Conservation (phyloP, 2,329 filamentous ascomycete species). For the Apiospora marii region DNA sequence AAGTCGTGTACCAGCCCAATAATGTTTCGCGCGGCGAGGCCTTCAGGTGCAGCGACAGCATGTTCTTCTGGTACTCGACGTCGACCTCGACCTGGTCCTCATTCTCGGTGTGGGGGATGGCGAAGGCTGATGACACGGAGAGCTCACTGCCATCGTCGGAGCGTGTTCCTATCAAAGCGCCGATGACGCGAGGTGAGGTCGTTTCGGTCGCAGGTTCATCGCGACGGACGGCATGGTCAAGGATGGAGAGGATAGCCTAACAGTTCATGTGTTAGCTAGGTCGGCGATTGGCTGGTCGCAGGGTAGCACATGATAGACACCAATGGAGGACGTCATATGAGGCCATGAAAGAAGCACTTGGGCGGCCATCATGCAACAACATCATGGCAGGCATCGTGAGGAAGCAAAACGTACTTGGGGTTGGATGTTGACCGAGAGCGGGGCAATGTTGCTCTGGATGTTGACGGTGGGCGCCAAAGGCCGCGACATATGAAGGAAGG, state of each 20-base stretch:
- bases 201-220: slow-evolving; percentile 74
- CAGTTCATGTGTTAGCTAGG: slow-evolving; percentile 11
- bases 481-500: slow-evolving; percentile 93
- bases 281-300: slow-evolving; percentile 1
- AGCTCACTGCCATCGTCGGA: slow-evolving; percentile 97
- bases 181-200: slow-evolving; percentile 89
- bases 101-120: slow-evolving; percentile 97
- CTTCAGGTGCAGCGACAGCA: slow-evolving; percentile 94
- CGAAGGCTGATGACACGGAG: slow-evolving; percentile 95
- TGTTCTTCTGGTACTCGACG: slow-evolving; percentile 99
- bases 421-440: slow-evolving; percentile 92
- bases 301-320: not conserved
- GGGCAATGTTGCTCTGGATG: slow-evolving; percentile 85
- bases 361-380: not conserved
- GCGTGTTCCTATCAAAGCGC: slow-evolving; percentile 89
- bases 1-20: slow-evolving; percentile 98
- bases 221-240: slow-evolving; percentile 93
- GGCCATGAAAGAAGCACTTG: not conserved
- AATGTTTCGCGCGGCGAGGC: slow-evolving; percentile 93
- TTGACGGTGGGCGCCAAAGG: slow-evolving; percentile 87
- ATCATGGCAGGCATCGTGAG: slow-evolving; percentile 14
- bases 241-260: slow-evolving; percentile 75
- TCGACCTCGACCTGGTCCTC: slow-evolving; percentile 99
- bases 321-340: slow-evolving; percentile 6
- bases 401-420: slow-evolving; percentile 75